Evolutionary conservation across 164 flowering plant species (phyloP).

Genomic region (Vitis labrusca): DNA sequence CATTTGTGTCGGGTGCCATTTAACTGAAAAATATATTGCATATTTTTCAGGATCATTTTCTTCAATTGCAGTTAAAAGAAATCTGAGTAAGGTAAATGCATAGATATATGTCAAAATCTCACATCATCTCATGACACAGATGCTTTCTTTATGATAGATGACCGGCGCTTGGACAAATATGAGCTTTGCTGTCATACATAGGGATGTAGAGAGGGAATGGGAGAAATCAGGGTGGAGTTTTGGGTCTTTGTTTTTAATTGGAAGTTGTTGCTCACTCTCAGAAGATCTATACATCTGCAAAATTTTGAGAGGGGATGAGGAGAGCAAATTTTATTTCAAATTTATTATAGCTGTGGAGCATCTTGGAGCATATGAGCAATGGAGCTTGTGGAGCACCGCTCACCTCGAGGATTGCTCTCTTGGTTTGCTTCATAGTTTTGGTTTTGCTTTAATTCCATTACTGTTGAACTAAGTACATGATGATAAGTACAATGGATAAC

Average conservation of each 20-base stretch:
- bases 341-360: slow-evolving; percentile 80
- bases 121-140: slow-evolving; percentile 63
- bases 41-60: slow-evolving; percentile 21
- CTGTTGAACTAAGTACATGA: slow-evolving; percentile 23
- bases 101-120: slow-evolving; percentile 45
- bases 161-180: slow-evolving; percentile 89
- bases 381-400: slow-evolving; percentile 97
- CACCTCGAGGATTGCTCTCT: slow-evolving; percentile 84
- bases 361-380: slow-evolving; percentile 89
- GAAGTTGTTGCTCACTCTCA: slow-evolving; percentile 66
- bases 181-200: slow-evolving; percentile 94
- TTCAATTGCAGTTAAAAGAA: slow-evolving; percentile 31
- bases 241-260: slow-evolving; percentile 56
- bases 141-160: slow-evolving; percentile 97
- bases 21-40: neutral
- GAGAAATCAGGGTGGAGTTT: slow-evolving; percentile 69
- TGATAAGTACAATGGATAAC: slow-evolving; percentile 11
- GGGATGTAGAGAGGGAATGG: slow-evolving; percentile 86
- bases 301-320: slow-evolving; percentile 65
- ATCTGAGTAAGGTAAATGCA: slow-evolving; percentile 58
- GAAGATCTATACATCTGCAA: slow-evolving; percentile 64
- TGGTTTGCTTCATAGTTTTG: slow-evolving; percentile 90
- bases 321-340: slow-evolving; percentile 60
- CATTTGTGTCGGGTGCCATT: too few species aligned
- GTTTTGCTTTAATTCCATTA: slow-evolving; percentile 38